These are phyloP conservation scores for Tulasnella sp. DNA, from an alignment of 768 basidiomycete genomes.

Conservation along the genomic window DNA sequence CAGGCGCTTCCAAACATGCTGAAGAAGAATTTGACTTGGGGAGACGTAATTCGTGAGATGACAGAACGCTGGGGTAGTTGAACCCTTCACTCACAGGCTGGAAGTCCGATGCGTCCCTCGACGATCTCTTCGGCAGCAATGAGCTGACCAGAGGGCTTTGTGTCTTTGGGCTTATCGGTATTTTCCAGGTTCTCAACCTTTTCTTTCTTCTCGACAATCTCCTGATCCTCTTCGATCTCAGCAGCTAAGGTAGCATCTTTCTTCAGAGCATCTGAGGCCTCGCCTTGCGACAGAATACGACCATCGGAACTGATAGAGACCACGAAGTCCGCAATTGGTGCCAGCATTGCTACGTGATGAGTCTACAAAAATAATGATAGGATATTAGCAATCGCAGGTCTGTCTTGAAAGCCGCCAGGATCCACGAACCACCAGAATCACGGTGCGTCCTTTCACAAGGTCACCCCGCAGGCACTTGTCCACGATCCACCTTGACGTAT, in stretches of 20 bases:
- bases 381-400: background rate
- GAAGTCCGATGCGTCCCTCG: conserved; percentile 51
- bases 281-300: conserved; percentile 42
- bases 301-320: conserved; percentile 52
- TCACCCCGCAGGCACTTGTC: conserved; percentile 33
- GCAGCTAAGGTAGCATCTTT: conserved; percentile 34
- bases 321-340: conserved; percentile 48
- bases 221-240: conserved; percentile 26
- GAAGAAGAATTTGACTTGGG: conserved; percentile 34
- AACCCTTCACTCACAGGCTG: conserved; percentile 32
- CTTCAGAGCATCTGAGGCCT: conserved; percentile 42
- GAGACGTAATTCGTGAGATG: background rate
- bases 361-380: conserved; percentile 33
- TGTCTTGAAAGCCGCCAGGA: background rate
- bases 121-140: conserved; percentile 57
- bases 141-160: conserved; percentile 45
- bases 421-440: conserved; percentile 31
- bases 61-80: background rate
- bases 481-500: conserved; percentile 45
- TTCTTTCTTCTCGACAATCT: conserved; percentile 28
- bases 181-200: conserved; percentile 30
- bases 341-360: conserved; percentile 47
- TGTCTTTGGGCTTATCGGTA: conserved; percentile 17
- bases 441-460: conserved; percentile 32
- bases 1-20: conserved; percentile 27